phyloP scores from a whole-genome alignment of 2,329 filamentous ascomycete genomes.

The Sarocladium brachiariae region DNA sequence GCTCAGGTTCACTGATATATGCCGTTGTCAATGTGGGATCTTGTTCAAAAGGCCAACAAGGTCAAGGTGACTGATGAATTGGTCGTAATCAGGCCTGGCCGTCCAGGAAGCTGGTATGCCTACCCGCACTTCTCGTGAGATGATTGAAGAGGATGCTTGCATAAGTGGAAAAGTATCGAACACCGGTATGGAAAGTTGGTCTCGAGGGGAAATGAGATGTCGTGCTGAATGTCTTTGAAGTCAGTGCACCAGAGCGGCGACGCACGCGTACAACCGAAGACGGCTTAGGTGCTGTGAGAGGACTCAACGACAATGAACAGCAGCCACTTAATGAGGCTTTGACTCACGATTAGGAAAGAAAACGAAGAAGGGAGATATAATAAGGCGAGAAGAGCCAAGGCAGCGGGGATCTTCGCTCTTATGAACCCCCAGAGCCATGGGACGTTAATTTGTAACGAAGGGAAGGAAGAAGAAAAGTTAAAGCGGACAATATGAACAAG shows the following conservation, averaged over 20 bases:
- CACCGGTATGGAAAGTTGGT: not conserved
- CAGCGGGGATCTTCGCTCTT: not conserved
- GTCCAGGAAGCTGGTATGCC: no score
- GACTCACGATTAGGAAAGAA: not conserved
- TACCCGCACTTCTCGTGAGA: no score
- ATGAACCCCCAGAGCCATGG: not conserved
- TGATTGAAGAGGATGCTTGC: not conserved
- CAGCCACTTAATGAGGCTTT: not conserved
- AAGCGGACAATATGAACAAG: not conserved
- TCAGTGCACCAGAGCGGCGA: not conserved
- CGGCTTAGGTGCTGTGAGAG: not conserved
- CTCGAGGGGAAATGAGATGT: not conserved
- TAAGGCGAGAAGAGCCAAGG: not conserved
- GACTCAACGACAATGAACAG: not conserved
- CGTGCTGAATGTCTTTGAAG: slow-evolving; percentile 1
- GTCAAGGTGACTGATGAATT: not conserved
- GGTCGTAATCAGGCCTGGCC: no score
- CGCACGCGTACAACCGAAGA: not conserved
- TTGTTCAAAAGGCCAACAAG: not conserved
- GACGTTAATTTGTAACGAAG: not conserved
- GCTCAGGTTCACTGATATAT: not conserved
- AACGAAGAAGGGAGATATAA: not conserved
- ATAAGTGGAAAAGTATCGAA: not conserved
- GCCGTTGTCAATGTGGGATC: not conserved
- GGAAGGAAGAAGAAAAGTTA: not conserved